Percentiles rank a stretch among this genome's conserved stretches.
Conservation (phyloP, 345 rosid genomes). For the Aquilaria sinensis region DNA sequence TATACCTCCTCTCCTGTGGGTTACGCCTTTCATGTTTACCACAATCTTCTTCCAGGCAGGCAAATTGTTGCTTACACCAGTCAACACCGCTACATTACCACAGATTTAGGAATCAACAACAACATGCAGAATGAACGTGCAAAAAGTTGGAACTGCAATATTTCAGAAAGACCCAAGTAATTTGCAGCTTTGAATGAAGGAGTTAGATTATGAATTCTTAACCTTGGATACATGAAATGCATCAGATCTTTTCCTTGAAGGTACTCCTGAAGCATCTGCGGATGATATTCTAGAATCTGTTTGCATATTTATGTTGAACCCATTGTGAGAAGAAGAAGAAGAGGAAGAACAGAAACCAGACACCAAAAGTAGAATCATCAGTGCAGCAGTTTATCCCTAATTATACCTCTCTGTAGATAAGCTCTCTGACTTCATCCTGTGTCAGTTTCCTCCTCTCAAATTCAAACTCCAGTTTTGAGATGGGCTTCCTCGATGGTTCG, state of each 20-base stretch:
- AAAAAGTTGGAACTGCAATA: not conserved
- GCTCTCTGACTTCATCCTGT: slow-evolving; percentile 79
- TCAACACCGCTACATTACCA: slow-evolving; percentile 60
- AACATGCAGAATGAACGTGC: not conserved
- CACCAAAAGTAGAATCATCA: slow-evolving; percentile 4
- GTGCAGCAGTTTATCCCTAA: not conserved
- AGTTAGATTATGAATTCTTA: slow-evolving; percentile 10
- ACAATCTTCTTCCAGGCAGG: slow-evolving; percentile 67
- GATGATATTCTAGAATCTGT: slow-evolving; percentile 93
- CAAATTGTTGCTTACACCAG: slow-evolving; percentile 77
- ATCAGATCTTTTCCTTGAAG: slow-evolving; percentile 67
- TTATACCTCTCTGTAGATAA: slow-evolving; percentile 90
- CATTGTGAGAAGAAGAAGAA: slow-evolving; percentile 10
- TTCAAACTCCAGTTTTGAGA: slow-evolving; percentile 85
- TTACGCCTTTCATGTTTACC: slow-evolving; percentile 44
- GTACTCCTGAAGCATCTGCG: slow-evolving; percentile 67
- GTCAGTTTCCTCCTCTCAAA: slow-evolving; percentile 84
- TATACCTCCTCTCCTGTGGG: slow-evolving; percentile 61
- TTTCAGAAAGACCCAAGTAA: not conserved
- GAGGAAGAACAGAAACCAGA: slow-evolving; percentile 7
- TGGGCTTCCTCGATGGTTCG: slow-evolving; percentile 75
- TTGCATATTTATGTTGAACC: slow-evolving; percentile 12
- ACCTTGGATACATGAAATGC: slow-evolving; percentile 95
- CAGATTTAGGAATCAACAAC: slow-evolving; percentile 1
- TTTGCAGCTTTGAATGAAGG: not conserved